Conservation (phyloP, 768 basidiomycete species). For the Holtermanniella nyarrowii region DNA sequence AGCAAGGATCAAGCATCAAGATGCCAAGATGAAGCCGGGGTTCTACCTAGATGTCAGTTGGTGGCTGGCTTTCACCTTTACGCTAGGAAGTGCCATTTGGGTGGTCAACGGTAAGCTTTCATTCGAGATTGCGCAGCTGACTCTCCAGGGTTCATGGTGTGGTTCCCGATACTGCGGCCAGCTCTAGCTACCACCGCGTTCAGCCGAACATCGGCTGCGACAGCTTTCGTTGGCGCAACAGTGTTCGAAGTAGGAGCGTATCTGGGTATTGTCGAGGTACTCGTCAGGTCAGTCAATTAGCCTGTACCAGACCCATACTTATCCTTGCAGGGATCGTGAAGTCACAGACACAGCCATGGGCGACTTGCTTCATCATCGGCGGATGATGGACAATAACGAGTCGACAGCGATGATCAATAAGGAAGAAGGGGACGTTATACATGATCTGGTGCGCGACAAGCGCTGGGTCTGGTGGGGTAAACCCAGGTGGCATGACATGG, state of each 20-base stretch:
- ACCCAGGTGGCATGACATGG: slow-evolving; percentile 33
- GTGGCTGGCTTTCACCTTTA: slow-evolving; percentile 41
- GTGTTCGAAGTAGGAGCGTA: slow-evolving; percentile 54
- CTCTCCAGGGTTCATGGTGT: slow-evolving; percentile 46
- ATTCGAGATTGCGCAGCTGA: background rate
- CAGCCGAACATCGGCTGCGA: slow-evolving; percentile 44
- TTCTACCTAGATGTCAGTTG: slow-evolving; percentile 29
- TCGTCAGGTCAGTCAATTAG: slow-evolving; percentile 18
- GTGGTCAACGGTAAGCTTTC: slow-evolving; percentile 48
- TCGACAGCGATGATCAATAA: background rate
- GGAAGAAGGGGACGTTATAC: slow-evolving; percentile 3
- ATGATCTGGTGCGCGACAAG: slow-evolving; percentile 1
- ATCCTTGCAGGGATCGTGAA: slow-evolving; percentile 15
- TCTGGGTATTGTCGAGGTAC: slow-evolving; percentile 49
- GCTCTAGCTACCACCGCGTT: slow-evolving; percentile 32
- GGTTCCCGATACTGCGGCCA: slow-evolving; percentile 45
- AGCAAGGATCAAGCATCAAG: slow-evolving; percentile 11
- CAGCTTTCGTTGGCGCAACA: slow-evolving; percentile 52
- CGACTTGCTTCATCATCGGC: slow-evolving; percentile 13
- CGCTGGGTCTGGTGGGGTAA: slow-evolving; percentile 34
- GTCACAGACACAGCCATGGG: slow-evolving; percentile 19
- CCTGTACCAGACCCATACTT: too few relatives aligned
- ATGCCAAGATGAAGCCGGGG: slow-evolving; percentile 23
- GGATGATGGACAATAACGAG: background rate
- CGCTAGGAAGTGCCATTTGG: slow-evolving; percentile 47